Evolutionary conservation across 2,329 filamentous ascomycete species (phyloP).

Genomic region (Fusarium sublunatum): DNA sequence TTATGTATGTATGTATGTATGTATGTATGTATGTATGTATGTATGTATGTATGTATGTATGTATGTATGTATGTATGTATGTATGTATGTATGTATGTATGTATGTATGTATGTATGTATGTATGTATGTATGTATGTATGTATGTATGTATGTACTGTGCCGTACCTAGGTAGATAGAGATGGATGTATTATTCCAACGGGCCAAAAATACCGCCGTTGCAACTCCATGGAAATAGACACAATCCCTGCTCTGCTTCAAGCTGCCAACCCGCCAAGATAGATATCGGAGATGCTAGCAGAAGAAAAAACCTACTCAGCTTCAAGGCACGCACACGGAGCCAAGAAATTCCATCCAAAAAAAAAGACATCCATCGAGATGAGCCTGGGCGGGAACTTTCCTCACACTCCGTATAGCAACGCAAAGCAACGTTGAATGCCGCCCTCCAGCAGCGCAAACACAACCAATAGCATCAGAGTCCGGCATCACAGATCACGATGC

Average conservation of each 20-base stretch:
- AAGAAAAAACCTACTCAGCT: slow-evolving; percentile 11
- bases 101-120: too few species aligned
- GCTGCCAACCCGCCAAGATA: not conserved
- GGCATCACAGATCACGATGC: slow-evolving; percentile 32
- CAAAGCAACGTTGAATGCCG: slow-evolving; percentile 6
- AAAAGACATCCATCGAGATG: not conserved
- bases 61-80: too few species aligned
- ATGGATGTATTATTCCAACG: slow-evolving; percentile 6
- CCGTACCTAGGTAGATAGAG: not conserved
- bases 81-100: too few species aligned
- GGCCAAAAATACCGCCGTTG: not conserved
- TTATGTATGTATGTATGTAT: too few species aligned
- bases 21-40: too few species aligned
- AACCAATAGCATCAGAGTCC: slow-evolving; percentile 20
- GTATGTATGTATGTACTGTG: too few species aligned
- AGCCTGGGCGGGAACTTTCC: slow-evolving; percentile 5
- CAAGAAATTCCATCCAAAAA: slow-evolving; percentile 9
- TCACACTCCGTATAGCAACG: not conserved
- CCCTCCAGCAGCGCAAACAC: slow-evolving; percentile 16
- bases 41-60: too few species aligned
- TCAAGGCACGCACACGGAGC: not conserved
- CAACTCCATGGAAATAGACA: too few species aligned
- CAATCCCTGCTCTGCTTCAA: not conserved
- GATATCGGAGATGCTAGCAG: not conserved
- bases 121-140: too few species aligned